Conservation (phyloP, 73 alveolate genomes). For the Paramecium tetraurelia region DNA sequence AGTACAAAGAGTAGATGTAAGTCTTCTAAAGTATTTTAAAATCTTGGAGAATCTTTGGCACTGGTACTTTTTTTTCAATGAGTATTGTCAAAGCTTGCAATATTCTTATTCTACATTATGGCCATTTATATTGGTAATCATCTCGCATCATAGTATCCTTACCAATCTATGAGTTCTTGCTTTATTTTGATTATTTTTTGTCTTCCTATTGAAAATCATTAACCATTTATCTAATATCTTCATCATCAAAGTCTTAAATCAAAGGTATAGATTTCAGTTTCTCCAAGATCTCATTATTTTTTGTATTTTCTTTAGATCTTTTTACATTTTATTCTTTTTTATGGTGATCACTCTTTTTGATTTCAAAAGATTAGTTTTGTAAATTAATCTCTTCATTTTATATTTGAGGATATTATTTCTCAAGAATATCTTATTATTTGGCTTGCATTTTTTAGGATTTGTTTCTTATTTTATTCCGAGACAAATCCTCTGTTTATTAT, state of each 20-base stretch:
- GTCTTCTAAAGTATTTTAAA: not conserved
- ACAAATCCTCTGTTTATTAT: not conserved
- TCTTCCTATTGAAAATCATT: not conserved
- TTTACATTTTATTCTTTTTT: not conserved
- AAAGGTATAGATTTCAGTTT: not conserved
- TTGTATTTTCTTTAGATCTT: not conserved
- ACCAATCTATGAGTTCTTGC: not conserved
- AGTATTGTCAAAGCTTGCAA: not conserved
- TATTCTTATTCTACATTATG: not conserved
- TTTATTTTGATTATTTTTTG: not conserved
- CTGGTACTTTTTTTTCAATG: not conserved
- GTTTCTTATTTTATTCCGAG: not conserved
- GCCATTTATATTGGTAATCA: not conserved
- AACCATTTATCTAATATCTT: not conserved
- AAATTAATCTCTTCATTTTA: not conserved
- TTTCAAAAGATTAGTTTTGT: not conserved
- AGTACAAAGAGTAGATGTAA: not conserved
- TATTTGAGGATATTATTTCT: not conserved
- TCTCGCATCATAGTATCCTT: not conserved
- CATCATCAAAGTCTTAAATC: not conserved
- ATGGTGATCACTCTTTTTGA: not conserved
- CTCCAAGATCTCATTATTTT: not conserved
- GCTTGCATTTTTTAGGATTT: not conserved
- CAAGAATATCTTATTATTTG: not conserved
- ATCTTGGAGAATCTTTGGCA: not conserved